These are phyloP conservation scores for Lyophyllum atratum DNA, from an alignment of 768 basidiomycete species.

Conservation along the genomic window DNA sequence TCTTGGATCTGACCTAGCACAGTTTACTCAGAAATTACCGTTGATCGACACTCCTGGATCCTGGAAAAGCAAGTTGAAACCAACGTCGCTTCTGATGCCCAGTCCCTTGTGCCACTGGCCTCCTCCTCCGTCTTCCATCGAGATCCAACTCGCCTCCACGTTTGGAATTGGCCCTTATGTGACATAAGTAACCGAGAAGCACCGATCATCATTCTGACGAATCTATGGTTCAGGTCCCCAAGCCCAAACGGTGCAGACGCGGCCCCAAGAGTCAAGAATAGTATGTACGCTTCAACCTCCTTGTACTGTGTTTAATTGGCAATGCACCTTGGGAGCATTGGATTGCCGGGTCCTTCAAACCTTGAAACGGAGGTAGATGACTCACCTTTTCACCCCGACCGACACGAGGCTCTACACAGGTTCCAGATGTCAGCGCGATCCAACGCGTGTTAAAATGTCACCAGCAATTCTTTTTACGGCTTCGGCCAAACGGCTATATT, in stretches of 20 bases:
- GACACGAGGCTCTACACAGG: constrained; percentile 37
- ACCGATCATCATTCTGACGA: constrained; percentile 24
- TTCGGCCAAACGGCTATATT: constrained; percentile 27
- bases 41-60: constrained; percentile 16
- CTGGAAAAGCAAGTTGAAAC: constrained; percentile 18
- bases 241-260: constrained; percentile 18
- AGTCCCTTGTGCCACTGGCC: neutral
- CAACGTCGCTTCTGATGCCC: neutral
- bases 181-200: constrained; percentile 23
- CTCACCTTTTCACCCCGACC: constrained; percentile 22
- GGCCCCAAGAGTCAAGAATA: constrained; percentile 15
- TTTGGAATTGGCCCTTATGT: constrained; percentile 18
- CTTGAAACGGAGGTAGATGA: constrained; percentile 20
- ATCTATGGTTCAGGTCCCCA: constrained; percentile 10
- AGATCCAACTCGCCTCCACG: constrained; percentile 24
- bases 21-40: constrained; percentile 9
- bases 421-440: constrained; percentile 39
- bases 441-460: constrained; percentile 35
- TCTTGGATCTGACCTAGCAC: neutral
- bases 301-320: constrained; percentile 10
- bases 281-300: constrained; percentile 18
- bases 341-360: constrained; percentile 10
- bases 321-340: constrained; percentile 9
- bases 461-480: constrained; percentile 17
- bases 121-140: constrained; percentile 16